Evolutionary conservation across 768 basidiomycete species (phyloP), one percentile per base, ranked within the genome.

Genomic region (Guyanaporus albipodus): DNA sequence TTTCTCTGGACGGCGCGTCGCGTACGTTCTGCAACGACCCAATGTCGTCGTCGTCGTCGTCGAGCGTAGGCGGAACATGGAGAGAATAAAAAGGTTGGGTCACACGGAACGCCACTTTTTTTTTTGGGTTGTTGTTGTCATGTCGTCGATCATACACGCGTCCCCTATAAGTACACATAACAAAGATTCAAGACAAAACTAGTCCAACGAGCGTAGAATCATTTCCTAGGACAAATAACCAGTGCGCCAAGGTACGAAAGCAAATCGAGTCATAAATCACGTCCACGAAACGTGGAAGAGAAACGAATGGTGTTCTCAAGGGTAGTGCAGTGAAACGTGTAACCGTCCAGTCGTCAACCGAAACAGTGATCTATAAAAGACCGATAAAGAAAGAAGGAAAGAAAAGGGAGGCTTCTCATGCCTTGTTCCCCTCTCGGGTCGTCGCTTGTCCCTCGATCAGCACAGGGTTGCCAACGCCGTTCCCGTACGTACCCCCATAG

Each of bases 1-100:
- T 6, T 56, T 67, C 49, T 66, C 67, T 43, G 64, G 51, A 17
- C 59, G 55, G 12, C 66, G 66, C 0, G 79, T 71, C 10, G 76
- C 74, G 52, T 77, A 77, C 0, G 66, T 58, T 40, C 76, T 70
- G 41, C 56, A 40, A 22, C 6, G 4, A 5, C 31, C 4, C 28
- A 26, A 18, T 17, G 58, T 39, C 44, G 45, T 63, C n/a, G n/a
- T n/a, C n/a, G n/a, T n/a, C n/a, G n/a, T n/a, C n/a, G n/a, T n/a
- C n/a, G n/a, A n/a, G n/a, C n/a, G n/a, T n/a, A n/a, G n/a, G n/a
- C n/a, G n/a, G n/a, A n/a, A n/a, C n/a, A n/a, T n/a, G n/a, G n/a
- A n/a, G n/a, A n/a, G n/a, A n/a, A n/a, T n/a, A n/a, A n/a, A n/a
- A n/a, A n/a, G n/a, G n/a, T n/a, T n/a, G n/a, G n/a, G n/a, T n/a